phyloP scores from a whole-genome alignment of 73 alveolate genomes.

The Tetrahymena borealis region DNA sequence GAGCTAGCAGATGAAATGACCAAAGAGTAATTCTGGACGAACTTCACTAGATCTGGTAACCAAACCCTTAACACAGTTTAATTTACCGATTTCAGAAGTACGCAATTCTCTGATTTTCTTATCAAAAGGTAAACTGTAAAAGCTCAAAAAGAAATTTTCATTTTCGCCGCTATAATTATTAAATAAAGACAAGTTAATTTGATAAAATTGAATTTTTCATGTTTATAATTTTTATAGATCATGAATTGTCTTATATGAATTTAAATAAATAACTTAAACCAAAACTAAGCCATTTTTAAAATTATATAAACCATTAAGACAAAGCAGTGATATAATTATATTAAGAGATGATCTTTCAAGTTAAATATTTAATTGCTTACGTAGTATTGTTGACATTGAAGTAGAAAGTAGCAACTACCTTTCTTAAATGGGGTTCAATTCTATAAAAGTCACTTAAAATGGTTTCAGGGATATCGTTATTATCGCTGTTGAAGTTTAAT shows the following conservation, averaged over 20 bases:
- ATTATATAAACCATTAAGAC: too few relatives aligned
- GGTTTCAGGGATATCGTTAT: background rate
- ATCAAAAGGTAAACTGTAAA: background rate
- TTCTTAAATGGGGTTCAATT: background rate
- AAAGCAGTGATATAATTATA: too few relatives aligned
- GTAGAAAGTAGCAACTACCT: background rate
- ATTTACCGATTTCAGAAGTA: conserved; percentile 67
- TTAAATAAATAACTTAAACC: background rate
- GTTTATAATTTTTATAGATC: too few relatives aligned
- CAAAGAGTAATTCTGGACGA: conserved; percentile 88
- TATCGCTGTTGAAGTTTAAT: background rate
- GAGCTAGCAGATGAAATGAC: conserved; percentile 72
- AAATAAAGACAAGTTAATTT: background rate
- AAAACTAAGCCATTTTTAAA: background rate
- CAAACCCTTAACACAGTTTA: conserved; percentile 77
- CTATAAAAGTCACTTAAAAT: background rate
- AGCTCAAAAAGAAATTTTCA: background rate
- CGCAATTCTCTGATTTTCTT: conserved; percentile 40
- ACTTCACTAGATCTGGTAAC: conserved; percentile 95
- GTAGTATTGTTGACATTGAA: background rate
- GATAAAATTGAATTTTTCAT: too few relatives aligned
- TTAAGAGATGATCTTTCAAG: too few relatives aligned
- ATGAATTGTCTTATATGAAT: too few relatives aligned
- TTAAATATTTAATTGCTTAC: background rate
- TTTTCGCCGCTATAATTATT: background rate